Evolutionary conservation across 2,329 filamentous ascomycete species (phyloP), one percentile per base, ranked within the genome.

Genomic region (Byssochlamys sp.): DNA sequence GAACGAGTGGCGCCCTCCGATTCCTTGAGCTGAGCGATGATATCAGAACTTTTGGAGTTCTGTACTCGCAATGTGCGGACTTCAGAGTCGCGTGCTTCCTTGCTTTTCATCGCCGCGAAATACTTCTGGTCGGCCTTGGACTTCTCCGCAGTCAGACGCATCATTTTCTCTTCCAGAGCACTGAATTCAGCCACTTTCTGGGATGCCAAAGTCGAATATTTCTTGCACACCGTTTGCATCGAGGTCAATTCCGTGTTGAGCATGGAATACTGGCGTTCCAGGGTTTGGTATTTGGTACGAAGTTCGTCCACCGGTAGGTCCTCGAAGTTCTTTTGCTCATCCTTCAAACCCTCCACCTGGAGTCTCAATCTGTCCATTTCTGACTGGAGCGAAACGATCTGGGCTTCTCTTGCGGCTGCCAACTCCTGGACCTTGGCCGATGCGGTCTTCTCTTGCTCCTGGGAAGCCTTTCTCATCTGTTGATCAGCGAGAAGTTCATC

Each of bases 61-160:
- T 97, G 91, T 60, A 85, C 81, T 60, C 90, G 85, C 58, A 96
- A 77, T 2, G 86, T 83, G 64, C 89, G 82, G 52, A 95, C 86
- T 74, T 97, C 92, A 58, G 83, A 81, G 58, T 91, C 87, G 54
- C 90, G 83, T 51, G 88, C 86, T 67, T 97, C 92, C 68, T 92
- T 95, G 64, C 91, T 88, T 71, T 96, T 96, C 80, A 95, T 91
- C 7, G 91, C 90, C 1, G 89, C 90, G 72, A 97, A 97, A 71
- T 95, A 99, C 74, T 97, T 97, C 69, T 97, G 92, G 68, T 99
- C 94, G 1, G 92, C 92, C 73, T 96, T 97, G 62, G 87, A 86
- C 77, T 99, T 99, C 74, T 99, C 91, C 0, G 90, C 89, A 48
- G 84, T 84, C 24, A 95, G 77, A 26, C 88, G 79, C 19, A 84